Base-by-base conservation (phyloP, 192 early-diverging fungal genomes). In the Dispira parvispora region DNA sequence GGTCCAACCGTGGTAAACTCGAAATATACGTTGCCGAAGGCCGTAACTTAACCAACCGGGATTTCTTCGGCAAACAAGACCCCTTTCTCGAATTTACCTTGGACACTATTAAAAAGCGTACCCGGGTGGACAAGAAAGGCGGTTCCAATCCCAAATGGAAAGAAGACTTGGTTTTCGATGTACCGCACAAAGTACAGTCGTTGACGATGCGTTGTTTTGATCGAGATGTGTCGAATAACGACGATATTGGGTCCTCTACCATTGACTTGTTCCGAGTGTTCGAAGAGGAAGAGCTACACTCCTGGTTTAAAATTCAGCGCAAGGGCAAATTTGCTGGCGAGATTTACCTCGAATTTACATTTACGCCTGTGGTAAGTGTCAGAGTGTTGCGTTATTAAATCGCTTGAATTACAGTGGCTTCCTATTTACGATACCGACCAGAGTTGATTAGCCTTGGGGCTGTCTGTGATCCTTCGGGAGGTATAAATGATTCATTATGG, bases 61-160 rank as follows among this genome's bases (percentile, higher is more conserved):
- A 67, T 21, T 38, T 68, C 42, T 69, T 78, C 46, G 73, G 73
- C 25, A 69, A 72, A 13, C 71, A 72, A 52, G 73, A 78, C 67
- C 63, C 71, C 20, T 58, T 65, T 12, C 67, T 78, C 21, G 66
- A 74, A 42, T 63, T 78, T 42, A 67, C 62, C 0, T 52, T 78
- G 11, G 76, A 71, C 46, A 73, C 65, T 20, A 61, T 65, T 28
- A 71, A 60, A 44, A 75, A 73, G 65, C 69, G 66, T 52, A 73
- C 73, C 20, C 70, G 69, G 52, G 66, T 71, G 5, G 71, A 78
- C 64, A 73, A 73, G 64, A 78, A 69, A 63, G 76, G 76, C 64
- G 76, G 76, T 21, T 42, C 67, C 2, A 63, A 67, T 27, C 76
- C 76, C 14, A 61, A 68, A 47, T 78, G 76, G 76, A 78, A 75